These are phyloP conservation scores for Clarireedia paspali DNA, from an alignment of 2,329 filamentous ascomycete species.

Conservation along the genomic window DNA sequence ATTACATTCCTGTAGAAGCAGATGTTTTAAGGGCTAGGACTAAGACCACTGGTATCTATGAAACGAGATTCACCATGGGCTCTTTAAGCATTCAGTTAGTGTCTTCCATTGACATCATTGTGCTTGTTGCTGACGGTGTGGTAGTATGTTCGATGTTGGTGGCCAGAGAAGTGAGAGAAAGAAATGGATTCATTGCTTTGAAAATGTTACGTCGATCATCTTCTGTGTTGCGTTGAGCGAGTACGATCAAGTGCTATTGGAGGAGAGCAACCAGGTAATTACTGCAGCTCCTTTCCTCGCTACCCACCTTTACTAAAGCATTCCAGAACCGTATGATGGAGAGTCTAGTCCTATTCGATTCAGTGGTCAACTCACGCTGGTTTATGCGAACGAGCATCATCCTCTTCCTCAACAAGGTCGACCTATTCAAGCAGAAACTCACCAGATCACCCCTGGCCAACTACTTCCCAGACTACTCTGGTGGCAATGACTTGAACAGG, in stretches of 20 bases:
- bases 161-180: constrained; percentile 96
- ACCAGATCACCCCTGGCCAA: constrained; percentile 81
- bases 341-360: constrained; percentile 91
- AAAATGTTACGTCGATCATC: constrained; percentile 98
- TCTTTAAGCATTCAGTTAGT: constrained; percentile 96
- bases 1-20: constrained; percentile 89
- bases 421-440: constrained; percentile 94
- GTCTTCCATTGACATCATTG: constrained; percentile 2
- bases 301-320: constrained; percentile 12
- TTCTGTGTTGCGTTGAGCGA: constrained; percentile 98
- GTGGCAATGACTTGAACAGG: constrained; percentile 95
- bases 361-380: constrained; percentile 97
- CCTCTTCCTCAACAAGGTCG: constrained; percentile 96
- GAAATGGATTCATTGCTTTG: constrained; percentile 99
- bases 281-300: constrained; percentile 20
- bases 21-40: constrained; percentile 93
- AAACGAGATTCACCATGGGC: constrained; percentile 97
- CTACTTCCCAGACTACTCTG: constrained; percentile 97
- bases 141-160: constrained; percentile 97
- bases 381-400: constrained; percentile 99
- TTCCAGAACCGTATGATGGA: constrained; percentile 98
- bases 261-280: constrained; percentile 89
- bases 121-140: constrained; percentile 15
- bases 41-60: constrained; percentile 98
- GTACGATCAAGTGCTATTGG: constrained; percentile 93